A percentile compares a stretch with the other conserved stretches of the same genome.
Conservation (phyloP, 441 rosid genomes). For the Arabidopsis lyrata region DNA sequence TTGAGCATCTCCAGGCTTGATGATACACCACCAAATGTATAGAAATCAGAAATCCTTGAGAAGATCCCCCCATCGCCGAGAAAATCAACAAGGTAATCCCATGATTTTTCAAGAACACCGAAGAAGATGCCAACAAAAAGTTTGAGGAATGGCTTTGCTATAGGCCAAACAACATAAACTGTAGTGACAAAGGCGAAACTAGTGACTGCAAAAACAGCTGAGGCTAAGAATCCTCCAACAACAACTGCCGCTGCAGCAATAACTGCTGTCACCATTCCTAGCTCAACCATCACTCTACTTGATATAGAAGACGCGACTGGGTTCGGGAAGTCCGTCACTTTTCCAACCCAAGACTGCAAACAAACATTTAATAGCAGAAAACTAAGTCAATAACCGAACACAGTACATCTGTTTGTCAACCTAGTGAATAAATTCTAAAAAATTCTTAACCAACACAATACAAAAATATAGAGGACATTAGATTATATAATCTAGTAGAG, state of each 20-base stretch:
- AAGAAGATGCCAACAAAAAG: conserved; percentile 61
- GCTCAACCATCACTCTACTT: conserved; percentile 93
- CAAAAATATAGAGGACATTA: neutral
- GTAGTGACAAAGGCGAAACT: conserved; percentile 73
- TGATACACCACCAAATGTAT: conserved; percentile 79
- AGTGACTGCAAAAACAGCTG: conserved; percentile 88
- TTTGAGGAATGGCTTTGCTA: conserved; percentile 72
- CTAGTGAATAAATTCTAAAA: conserved; percentile 15
- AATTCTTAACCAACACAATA: conserved; percentile 7
- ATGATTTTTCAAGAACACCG: conserved; percentile 64
- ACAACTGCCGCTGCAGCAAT: conserved; percentile 90
- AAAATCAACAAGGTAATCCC: conserved; percentile 68
- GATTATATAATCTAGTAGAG: conserved; percentile 38
- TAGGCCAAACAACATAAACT: conserved; percentile 87
- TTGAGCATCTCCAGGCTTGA: conserved; percentile 82
- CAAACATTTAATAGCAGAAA: conserved; percentile 18
- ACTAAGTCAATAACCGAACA: conserved; percentile 28
- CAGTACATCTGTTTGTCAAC: conserved; percentile 13
- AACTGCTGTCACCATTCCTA: conserved; percentile 87
- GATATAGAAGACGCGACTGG: conserved; percentile 97
- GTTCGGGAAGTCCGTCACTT: conserved; percentile 76
- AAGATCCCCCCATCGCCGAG: conserved; percentile 73
- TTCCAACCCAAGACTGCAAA: conserved; percentile 84
- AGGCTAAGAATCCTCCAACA: conserved; percentile 90
- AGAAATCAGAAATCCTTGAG: conserved; percentile 67